Evolutionary conservation across 2,329 filamentous ascomycete species (phyloP), one percentile per base, ranked within the genome.

Genomic region (Scytalidium sp.): DNA sequence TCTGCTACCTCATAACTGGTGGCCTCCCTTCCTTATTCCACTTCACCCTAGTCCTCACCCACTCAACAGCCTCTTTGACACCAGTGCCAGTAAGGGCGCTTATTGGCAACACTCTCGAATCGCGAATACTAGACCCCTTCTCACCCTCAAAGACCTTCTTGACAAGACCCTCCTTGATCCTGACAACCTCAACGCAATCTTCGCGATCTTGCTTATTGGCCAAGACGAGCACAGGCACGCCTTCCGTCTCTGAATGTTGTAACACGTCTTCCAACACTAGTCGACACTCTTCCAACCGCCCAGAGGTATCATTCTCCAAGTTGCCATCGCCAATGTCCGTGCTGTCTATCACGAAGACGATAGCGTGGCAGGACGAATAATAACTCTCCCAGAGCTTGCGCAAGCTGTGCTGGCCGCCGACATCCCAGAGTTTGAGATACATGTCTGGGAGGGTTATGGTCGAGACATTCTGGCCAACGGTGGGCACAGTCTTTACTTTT

Each of bases 381-480:
- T 99, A 99, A 69, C 85, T 90, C 69, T 96, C 90, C 94, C 94
- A 99, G 25, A 97, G 82, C 56, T 87, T 87, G 54, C 94, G 86
- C 65, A 99, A 80, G 22, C 83, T 87, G 64, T 94, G 84, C 70
- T 99, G 94, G 6, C 94, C 94, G 56, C 94, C 94, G 1, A 99
- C 90, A 67, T 99, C 94, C 94, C 94, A 97, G 62, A 99, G 88
- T 76, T 97, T 96, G 65, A 99, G 79, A 75, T 97, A 97, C 83
- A 97, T 93, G 69, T 96, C 90, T 15, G 90, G 87, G 20, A 97
- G 79, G 19, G 88, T 84, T 66, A 99, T 89, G 43, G 92, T 94
- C 55, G 90, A 88, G 56, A 97, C 92, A 71, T 97, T 97, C 69
- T 97, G 94, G 57, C 94, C 94, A 61, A 97, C 93, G 19, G 94